These are phyloP conservation scores for Asterochloris sp. DNA, from an alignment of 139 green algal genomes.

Conservation along the genomic window DNA sequence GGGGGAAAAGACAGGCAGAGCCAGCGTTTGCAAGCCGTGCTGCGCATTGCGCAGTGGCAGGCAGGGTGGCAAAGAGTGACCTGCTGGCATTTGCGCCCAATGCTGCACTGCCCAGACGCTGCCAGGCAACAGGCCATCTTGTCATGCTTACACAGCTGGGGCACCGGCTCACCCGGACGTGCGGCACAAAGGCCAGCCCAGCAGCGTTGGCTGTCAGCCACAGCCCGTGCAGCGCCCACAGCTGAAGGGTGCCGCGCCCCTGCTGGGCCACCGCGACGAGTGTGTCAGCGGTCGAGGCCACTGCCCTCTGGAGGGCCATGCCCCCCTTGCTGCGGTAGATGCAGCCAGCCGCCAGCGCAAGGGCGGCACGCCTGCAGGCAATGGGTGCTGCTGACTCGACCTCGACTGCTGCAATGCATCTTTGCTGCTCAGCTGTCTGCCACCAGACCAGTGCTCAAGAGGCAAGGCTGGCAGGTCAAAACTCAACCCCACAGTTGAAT, in stretches of 20 bases:
- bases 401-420: no score
- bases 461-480: no score
- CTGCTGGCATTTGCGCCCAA: no score
- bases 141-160: not conserved
- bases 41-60: no score
- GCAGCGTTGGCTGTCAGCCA: slow-evolving; percentile 65
- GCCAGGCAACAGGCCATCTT: not conserved
- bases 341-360: slow-evolving; percentile 71
- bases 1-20: no score
- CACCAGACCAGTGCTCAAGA: no score
- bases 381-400: no score
- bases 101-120: no score
- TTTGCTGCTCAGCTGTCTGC: no score
- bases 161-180: slow-evolving; percentile 28
- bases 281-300: slow-evolving; percentile 38
- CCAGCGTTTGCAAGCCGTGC: no score
- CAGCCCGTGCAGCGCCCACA: slow-evolving; percentile 84
- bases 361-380: slow-evolving; percentile 40
- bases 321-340: slow-evolving; percentile 66
- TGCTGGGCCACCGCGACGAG: slow-evolving; percentile 54
- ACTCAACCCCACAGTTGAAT: no score
- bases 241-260: slow-evolving; percentile 25
- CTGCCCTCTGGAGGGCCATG: slow-evolving; percentile 54
- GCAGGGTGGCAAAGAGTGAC: no score
- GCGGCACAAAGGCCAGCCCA: slow-evolving; percentile 69